These are phyloP conservation scores for Claviceps cyperi DNA, from an alignment of 2,329 filamentous ascomycete species.

Conservation along the genomic window DNA sequence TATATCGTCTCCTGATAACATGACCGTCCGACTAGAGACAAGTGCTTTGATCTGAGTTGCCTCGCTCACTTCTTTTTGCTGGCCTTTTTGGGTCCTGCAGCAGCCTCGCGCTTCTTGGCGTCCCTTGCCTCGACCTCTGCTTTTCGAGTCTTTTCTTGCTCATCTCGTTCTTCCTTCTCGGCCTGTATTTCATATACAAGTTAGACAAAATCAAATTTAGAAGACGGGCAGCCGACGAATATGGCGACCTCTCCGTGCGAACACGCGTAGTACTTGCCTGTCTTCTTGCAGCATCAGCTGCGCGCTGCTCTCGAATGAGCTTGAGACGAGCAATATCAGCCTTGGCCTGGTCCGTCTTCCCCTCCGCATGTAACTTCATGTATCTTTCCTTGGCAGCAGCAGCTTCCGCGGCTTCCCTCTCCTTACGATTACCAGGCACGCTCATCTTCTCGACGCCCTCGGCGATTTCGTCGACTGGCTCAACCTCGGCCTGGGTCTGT, in stretches of 20 bases:
- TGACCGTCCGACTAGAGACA: neutral
- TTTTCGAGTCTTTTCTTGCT: slow-evolving; percentile 31
- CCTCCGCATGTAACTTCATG: slow-evolving; percentile 79
- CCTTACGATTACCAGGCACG: slow-evolving; percentile 33
- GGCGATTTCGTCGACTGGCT: slow-evolving; percentile 33
- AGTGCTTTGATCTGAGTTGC: neutral
- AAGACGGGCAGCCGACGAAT: neutral
- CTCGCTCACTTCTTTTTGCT: slow-evolving; percentile 32
- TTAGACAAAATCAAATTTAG: slow-evolving; percentile 9
- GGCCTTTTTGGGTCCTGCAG: slow-evolving; percentile 33
- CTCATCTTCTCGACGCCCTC: slow-evolving; percentile 41
- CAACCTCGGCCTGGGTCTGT: slow-evolving; percentile 28
- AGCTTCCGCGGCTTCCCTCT: slow-evolving; percentile 67
- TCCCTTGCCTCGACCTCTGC: slow-evolving; percentile 40
- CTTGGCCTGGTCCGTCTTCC: slow-evolving; percentile 92
- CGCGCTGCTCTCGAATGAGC: slow-evolving; percentile 73
- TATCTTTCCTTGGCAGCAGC: slow-evolving; percentile 81
- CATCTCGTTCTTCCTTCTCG: slow-evolving; percentile 43
- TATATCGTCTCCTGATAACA: neutral
- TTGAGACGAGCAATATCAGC: slow-evolving; percentile 73
- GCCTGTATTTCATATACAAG: slow-evolving; percentile 24
- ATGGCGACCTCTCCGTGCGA: neutral
- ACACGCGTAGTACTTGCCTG: slow-evolving; percentile 35
- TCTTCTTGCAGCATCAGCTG: slow-evolving; percentile 69
- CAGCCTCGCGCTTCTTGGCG: slow-evolving; percentile 40